Conservation (phyloP, 176 grass and related monocot species). For the Oryza australiensis region DNA sequence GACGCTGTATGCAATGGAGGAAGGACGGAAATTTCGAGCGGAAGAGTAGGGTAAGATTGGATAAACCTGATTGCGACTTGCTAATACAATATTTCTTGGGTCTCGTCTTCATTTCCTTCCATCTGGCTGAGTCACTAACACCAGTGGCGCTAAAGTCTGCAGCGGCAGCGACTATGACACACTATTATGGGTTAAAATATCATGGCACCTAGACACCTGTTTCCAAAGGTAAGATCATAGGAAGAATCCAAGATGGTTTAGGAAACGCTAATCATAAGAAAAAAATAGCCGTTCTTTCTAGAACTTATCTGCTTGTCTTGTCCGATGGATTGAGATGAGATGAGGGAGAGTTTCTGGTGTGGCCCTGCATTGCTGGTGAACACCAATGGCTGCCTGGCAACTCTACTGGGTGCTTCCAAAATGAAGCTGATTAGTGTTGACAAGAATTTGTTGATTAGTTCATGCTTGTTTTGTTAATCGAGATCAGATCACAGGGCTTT, state of each 20-base stretch:
- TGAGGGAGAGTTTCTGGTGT: slow-evolving; percentile 16
- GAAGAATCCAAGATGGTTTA: slow-evolving; percentile 6
- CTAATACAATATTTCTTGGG: not conserved
- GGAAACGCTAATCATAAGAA: not conserved
- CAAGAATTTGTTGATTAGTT: not conserved
- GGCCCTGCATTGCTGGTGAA: slow-evolving; percentile 14
- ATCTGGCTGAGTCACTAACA: not conserved
- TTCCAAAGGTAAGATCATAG: not conserved
- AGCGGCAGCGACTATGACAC: not conserved
- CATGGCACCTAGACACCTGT: not conserved
- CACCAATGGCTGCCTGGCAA: not conserved
- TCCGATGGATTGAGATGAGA: not conserved
- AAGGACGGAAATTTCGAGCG: too few species aligned
- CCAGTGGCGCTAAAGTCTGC: slow-evolving; percentile 17
- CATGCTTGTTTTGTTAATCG: not conserved
- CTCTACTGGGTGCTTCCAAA: slow-evolving; percentile 14
- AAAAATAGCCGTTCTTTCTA: slow-evolving; percentile 17
- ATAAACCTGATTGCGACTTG: not conserved
- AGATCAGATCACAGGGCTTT: not conserved
- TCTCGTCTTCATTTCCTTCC: not conserved
- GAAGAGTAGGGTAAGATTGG: not conserved
- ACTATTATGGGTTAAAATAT: not conserved
- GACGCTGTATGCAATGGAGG: too few species aligned
- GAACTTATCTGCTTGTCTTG: slow-evolving; percentile 6
- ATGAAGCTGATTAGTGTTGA: not conserved